Evolutionary conservation across 2,329 filamentous ascomycete species (phyloP), one percentile per base, ranked within the genome.

Genomic region (Alternaria incomplexa): DNA sequence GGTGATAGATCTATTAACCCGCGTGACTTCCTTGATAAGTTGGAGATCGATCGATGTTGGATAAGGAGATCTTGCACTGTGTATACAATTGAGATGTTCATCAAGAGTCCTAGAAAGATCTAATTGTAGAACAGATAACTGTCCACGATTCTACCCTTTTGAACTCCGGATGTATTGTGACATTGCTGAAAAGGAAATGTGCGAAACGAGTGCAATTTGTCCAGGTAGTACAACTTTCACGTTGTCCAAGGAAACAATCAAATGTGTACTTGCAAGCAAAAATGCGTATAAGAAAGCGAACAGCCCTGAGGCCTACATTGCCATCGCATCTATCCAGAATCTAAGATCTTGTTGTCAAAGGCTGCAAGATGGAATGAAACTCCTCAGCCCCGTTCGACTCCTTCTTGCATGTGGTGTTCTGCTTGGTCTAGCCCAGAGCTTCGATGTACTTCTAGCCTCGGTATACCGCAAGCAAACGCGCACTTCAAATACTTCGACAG

Each of bases 341-440:
- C 7, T 1, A n/a, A n/a, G 1, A 36, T 1, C 32, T 4, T 36
- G 15, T n/a, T n/a, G 15, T 4, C 4, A 3, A n/a, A 10, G 15
- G n/a, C 36, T 10, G 9, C 9, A 17, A 17, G 36, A 40, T 40
- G n/a, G 1, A 40, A 17, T 10, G 3, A 3, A 40, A 10, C n/a
- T 17, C 9, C 9, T 17, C 15, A 17, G 15, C 7, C 36, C 15
- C n/a, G 9, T 40, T 40, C 9, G 2, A 17, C 15, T 11, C 8
- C 36, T 40, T 3, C 15, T 3, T 40, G 36, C 9, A 5, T 40
- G 36, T 1, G 4, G 36, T 11, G 36, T 40, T 17, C 3, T 3
- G 36, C 36, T 40, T 17, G 10, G 5, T n/a, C 15, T 40, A 40
- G 36, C 36, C n/a, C 4, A 11, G 15, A 40, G 36, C n/a, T 40